Conservation (phyloP, 2,329 filamentous ascomycete genomes). For the Claviceps spartinae region DNA sequence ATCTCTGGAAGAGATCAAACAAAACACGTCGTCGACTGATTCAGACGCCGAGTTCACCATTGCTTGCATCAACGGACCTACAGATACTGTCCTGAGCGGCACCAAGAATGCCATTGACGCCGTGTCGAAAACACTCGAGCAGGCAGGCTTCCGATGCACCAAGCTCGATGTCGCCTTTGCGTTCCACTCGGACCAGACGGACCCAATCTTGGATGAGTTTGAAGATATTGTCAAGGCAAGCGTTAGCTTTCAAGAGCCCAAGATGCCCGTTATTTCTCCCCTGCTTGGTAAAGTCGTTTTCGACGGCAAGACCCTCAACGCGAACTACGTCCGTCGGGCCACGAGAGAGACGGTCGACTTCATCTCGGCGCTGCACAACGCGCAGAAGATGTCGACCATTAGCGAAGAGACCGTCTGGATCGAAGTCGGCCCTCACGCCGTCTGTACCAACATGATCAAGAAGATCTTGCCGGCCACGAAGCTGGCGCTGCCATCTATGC, state of each 20-base stretch:
- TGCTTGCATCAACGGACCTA: constrained; percentile 49
- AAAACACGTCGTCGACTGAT: neutral
- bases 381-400: constrained; percentile 32
- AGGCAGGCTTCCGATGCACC: constrained; percentile 15
- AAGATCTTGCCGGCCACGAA: constrained; percentile 36
- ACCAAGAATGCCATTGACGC: constrained; percentile 1
- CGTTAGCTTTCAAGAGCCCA: constrained; percentile 4
- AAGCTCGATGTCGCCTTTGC: constrained; percentile 19
- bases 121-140: neutral
- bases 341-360: constrained; percentile 55
- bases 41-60: constrained; percentile 13
- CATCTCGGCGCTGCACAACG: constrained; percentile 37
- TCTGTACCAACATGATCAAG: constrained; percentile 49
- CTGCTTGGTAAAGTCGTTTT: constrained; percentile 37
- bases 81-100: constrained; percentile 36
- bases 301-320: constrained; percentile 23
- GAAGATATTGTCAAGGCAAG: constrained; percentile 11
- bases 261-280: constrained; percentile 17
- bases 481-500: constrained; percentile 38
- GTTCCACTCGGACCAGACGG: constrained; percentile 22
- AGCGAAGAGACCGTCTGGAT: constrained; percentile 48
- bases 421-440: constrained; percentile 53
- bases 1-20: constrained; percentile 31
- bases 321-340: constrained; percentile 44
- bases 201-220: constrained; percentile 32